A percentile compares a stretch with the other conserved stretches of the same genome.
These are phyloP conservation scores for Nigrograna mackinnonii DNA, from an alignment of 2,329 filamentous ascomycete genomes.

Conservation along the genomic window DNA sequence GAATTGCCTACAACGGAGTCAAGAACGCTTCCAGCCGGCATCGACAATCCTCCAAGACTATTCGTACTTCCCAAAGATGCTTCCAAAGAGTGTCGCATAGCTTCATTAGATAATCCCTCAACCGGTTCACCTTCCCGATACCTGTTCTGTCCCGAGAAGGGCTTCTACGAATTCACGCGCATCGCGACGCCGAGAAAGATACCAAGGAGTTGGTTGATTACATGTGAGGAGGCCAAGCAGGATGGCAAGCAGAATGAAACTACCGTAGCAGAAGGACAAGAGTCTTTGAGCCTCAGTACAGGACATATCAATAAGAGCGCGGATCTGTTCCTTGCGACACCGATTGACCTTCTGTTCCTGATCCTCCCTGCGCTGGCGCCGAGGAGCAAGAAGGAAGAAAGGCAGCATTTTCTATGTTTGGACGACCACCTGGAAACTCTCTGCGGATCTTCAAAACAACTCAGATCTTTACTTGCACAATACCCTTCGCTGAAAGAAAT, in stretches of 20 bases:
- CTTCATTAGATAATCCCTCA: slow-evolving; percentile 60
- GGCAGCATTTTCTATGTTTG: slow-evolving; percentile 67
- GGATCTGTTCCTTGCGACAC: slow-evolving; percentile 81
- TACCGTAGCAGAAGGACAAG: slow-evolving; percentile 4
- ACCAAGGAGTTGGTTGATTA: slow-evolving; percentile 60
- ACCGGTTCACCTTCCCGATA: slow-evolving; percentile 55
- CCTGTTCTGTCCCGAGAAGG: slow-evolving; percentile 61
- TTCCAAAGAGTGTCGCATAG: slow-evolving; percentile 57
- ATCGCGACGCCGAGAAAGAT: slow-evolving; percentile 55
- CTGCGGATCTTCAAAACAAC: slow-evolving; percentile 57
- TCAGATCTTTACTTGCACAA: slow-evolving; percentile 59
- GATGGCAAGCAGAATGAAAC: slow-evolving; percentile 6
- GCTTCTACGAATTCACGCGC: slow-evolving; percentile 65
- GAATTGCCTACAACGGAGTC: slow-evolving; percentile 10
- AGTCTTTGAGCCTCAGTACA: slow-evolving; percentile 12
- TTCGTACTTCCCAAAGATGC: slow-evolving; percentile 61
- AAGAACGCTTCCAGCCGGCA: slow-evolving; percentile 39
- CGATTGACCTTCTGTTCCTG: slow-evolving; percentile 83
- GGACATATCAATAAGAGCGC: slow-evolving; percentile 68
- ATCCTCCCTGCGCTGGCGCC: slow-evolving; percentile 71
- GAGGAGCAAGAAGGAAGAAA: slow-evolving; percentile 51
- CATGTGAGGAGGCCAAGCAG: slow-evolving; percentile 15
- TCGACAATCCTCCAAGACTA: slow-evolving; percentile 52
- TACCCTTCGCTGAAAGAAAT: slow-evolving; percentile 42
- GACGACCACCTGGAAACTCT: slow-evolving; percentile 75